Conservation (phyloP, 768 basidiomycete species). For the Artomyces pyxidatus region DNA sequence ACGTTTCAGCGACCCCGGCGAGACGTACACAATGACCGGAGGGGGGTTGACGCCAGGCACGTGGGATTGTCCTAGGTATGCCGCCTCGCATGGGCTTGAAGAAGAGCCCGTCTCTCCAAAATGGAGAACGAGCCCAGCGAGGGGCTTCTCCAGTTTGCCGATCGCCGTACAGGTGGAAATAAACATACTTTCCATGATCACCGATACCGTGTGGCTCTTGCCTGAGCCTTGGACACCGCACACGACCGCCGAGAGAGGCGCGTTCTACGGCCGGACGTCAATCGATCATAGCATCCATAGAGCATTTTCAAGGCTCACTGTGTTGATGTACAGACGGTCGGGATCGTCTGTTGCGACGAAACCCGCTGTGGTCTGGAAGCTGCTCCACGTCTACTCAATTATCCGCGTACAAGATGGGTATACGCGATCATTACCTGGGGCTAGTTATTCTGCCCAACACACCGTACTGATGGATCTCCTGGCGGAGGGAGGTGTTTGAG, state of each 20-base stretch:
- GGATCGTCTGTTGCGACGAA: conserved; percentile 10
- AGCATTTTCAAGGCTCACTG: conserved; percentile 30
- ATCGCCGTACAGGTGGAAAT: conserved; percentile 41
- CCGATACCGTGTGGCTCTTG: conserved; percentile 65
- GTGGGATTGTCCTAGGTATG: conserved; percentile 29
- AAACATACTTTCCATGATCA: conserved; percentile 63
- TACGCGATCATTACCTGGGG: too few relatives aligned
- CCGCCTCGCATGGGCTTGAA: conserved; percentile 57
- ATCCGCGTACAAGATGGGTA: conserved; percentile 32
- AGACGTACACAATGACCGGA: conserved; percentile 44
- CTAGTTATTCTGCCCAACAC: too few relatives aligned
- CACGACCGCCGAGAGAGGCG: conserved; percentile 67
- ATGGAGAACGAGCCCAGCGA: conserved; percentile 60
- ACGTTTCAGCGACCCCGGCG: conserved; percentile 50
- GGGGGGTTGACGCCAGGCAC: conserved; percentile 23
- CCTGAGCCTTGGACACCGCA: conserved; percentile 75
- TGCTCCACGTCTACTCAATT: too few relatives aligned
- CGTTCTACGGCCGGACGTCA: conserved; percentile 53
- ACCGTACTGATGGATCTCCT: conserved; percentile 45
- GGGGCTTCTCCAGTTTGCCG: conserved; percentile 44
- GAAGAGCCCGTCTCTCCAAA: conserved; percentile 58
- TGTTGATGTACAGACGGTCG: conserved; percentile 55
- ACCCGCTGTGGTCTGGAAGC: conserved; percentile 2
- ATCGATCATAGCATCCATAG: not conserved
- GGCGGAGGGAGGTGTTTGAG: conserved; percentile 5